Evolutionary conservation across 2,329 filamentous ascomycete genomes (phyloP), one percentile per base, ranked within the genome.

Genomic region (Massarina eburnea): DNA sequence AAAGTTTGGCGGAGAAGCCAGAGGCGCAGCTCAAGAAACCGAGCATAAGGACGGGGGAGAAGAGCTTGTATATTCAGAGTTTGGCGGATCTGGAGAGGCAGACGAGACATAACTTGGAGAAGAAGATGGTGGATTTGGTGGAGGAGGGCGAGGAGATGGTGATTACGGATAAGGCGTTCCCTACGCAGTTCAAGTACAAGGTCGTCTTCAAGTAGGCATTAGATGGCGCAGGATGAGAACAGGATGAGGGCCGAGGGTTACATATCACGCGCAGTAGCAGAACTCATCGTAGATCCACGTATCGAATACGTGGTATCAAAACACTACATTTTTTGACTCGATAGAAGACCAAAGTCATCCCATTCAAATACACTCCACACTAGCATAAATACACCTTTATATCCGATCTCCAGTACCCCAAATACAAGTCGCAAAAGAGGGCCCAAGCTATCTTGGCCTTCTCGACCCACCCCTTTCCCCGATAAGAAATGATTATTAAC

Each of bases 21-120:
- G 92, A 96, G 69, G 85, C 91, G 46, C 94, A 97, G 72, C 79
- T 99, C 43, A 97, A 96, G 79, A 91, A 91, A 67, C 92, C 94
- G 0, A 95, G 89, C 6, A 81, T 99, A 57, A 81, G 91, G 39
- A 83, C 83, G 0, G 85, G 92, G 58, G 82, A 82, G 43, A 94
- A 88, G 75, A 94, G 89, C 3, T 78, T 99, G 34, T 99, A 96
- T 70, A 94, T 95, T 79, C 90, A 91, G 57, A 84, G 81, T 21
- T 91, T 94, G 1, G 83, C 85, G 5, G 83, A 88, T 52, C 74
- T 99, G 43, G 89, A 96, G 66, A 83, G 90, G 72, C 82, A 90
- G 73, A 96, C 92, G 1, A 78, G 89, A 43, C 82, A 84, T 1
- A 97, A 99, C 66, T 74, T 99, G 51, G 76, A 77, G 51, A 89